These are phyloP conservation scores for Solanum chilense DNA, from an alignment of 257 asterid genomes.

Conservation along the genomic window DNA sequence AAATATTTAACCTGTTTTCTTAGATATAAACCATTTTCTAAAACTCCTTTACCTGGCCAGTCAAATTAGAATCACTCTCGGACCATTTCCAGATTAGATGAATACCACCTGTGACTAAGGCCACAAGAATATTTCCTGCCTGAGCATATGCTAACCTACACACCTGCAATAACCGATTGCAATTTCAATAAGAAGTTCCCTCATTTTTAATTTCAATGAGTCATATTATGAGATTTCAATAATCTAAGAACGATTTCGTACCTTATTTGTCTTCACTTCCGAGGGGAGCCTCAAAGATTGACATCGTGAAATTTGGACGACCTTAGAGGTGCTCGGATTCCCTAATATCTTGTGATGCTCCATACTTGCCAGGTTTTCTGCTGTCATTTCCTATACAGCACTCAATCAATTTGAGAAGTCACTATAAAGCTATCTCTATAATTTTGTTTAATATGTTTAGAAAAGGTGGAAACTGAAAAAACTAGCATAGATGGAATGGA, in stretches of 20 bases:
- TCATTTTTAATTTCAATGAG: neutral
- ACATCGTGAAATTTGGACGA: conserved; percentile 48
- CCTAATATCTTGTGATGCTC: conserved; percentile 17
- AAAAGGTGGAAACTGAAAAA: neutral
- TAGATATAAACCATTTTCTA: neutral
- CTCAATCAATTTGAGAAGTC: neutral
- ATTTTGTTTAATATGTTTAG: neutral
- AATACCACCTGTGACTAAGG: conserved; percentile 55
- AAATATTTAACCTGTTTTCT: neutral
- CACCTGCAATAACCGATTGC: conserved; percentile 39
- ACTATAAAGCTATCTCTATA: neutral
- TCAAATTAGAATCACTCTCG: conserved; percentile 9
- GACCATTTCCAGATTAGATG: conserved; percentile 70
- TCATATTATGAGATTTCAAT: neutral
- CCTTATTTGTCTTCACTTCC: conserved; percentile 34
- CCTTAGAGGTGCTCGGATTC: conserved; percentile 27
- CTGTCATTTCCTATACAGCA: conserved; percentile 18
- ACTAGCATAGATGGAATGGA: neutral
- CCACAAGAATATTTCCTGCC: conserved; percentile 54
- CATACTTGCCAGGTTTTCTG: conserved; percentile 2
- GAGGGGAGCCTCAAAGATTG: conserved; percentile 40
- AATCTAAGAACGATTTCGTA: conserved; percentile 2
- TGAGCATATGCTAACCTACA: conserved; percentile 59
- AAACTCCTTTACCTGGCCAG: conserved; percentile 25
- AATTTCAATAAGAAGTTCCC: neutral